These are phyloP conservation scores for Fusarium haematococcum DNA, from an alignment of 2,329 filamentous ascomycete species.

Conservation along the genomic window DNA sequence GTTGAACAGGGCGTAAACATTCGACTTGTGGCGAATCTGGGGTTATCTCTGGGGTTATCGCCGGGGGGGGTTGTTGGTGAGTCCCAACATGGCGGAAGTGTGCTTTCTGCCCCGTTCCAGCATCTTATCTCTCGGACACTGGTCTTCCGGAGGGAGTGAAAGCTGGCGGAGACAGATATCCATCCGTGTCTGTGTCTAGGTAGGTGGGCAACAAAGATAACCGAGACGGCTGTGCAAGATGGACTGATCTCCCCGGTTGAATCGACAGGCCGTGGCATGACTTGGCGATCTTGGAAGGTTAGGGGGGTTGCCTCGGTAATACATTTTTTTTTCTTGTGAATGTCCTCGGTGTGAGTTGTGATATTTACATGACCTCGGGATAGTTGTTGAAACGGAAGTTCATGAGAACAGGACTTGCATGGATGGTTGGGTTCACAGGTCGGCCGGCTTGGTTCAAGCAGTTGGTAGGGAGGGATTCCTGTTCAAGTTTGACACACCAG, in stretches of 20 bases:
- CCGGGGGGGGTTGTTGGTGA: background rate
- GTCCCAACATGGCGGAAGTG: background rate
- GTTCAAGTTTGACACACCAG: background rate
- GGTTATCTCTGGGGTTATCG: background rate
- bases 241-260: constrained; percentile 4
- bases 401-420: background rate
- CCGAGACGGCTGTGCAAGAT: background rate
- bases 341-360: background rate
- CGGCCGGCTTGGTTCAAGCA: background rate
- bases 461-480: background rate
- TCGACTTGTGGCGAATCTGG: background rate
- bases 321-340: background rate
- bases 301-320: background rate
- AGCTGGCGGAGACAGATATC: background rate
- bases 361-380: background rate
- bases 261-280: constrained; percentile 5
- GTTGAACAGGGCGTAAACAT: background rate
- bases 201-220: background rate
- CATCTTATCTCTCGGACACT: background rate
- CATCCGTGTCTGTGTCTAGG: background rate
- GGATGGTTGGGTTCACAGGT: background rate
- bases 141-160: background rate
- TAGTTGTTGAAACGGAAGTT: background rate
- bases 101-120: background rate
- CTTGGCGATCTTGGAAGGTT: background rate